Percentiles rank a stretch among this genome's conserved stretches.
Conservation (phyloP, 768 basidiomycete species). For the Pholiota conissans region DNA sequence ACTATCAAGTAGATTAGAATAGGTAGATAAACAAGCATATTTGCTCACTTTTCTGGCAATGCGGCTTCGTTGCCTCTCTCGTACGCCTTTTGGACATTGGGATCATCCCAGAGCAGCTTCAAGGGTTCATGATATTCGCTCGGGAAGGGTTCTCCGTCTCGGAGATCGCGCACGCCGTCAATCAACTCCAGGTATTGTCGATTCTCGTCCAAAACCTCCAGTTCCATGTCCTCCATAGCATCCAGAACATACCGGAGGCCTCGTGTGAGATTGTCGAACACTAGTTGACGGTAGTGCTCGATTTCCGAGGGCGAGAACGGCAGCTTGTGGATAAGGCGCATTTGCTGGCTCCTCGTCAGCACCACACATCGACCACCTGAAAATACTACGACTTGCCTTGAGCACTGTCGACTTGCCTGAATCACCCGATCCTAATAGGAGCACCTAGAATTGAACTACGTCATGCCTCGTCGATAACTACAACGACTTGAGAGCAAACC, state of each 20-base stretch:
- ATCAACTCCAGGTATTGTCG: slow-evolving; percentile 58
- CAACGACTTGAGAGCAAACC: slow-evolving; percentile 36
- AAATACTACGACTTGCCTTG: slow-evolving; percentile 50
- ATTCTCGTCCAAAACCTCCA: slow-evolving; percentile 68
- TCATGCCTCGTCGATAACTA: slow-evolving; percentile 2
- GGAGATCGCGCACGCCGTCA: slow-evolving; percentile 67
- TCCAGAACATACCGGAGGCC: slow-evolving; percentile 84
- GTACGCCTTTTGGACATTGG: slow-evolving; percentile 73
- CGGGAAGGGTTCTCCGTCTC: slow-evolving; percentile 83
- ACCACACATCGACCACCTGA: not conserved
- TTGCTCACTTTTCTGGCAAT: slow-evolving; percentile 92
- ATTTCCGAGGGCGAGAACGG: slow-evolving; percentile 82
- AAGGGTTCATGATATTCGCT: slow-evolving; percentile 64
- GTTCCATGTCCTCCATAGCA: slow-evolving; percentile 86
- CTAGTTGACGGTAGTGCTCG: slow-evolving; percentile 87
- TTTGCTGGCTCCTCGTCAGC: slow-evolving; percentile 60
- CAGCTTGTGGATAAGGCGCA: slow-evolving; percentile 90
- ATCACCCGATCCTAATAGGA: slow-evolving; percentile 91
- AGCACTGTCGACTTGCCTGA: slow-evolving; percentile 92
- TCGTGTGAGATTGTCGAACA: slow-evolving; percentile 88
- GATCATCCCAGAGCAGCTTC: slow-evolving; percentile 74
- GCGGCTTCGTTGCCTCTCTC: slow-evolving; percentile 87
- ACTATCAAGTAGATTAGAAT: no score
- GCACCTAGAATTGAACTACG: slow-evolving; percentile 49
- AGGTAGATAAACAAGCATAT: no score